A percentile compares a stretch with the other conserved stretches of the same genome.
phyloP scores from a whole-genome alignment of 306 rosid genomes.

The Inga oerstediana region DNA sequence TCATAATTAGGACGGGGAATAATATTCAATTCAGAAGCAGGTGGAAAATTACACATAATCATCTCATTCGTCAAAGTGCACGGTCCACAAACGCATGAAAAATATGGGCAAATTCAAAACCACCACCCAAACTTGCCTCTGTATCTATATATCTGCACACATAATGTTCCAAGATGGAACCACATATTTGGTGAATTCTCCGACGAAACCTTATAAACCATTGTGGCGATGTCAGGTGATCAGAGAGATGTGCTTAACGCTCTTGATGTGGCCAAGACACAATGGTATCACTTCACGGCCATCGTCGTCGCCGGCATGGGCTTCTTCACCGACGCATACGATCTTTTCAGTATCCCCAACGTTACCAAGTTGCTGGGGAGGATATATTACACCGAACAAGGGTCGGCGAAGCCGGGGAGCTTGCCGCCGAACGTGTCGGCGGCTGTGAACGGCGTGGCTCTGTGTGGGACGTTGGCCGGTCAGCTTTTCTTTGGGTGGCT shows the following conservation, averaged over 20 bases:
- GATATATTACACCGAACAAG: constrained; percentile 36
- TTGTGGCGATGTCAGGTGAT: neutral
- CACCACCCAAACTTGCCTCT: neutral
- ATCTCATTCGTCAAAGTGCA: neutral
- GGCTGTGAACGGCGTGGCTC: constrained; percentile 54
- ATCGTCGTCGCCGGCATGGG: constrained; percentile 52
- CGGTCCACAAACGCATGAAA: neutral
- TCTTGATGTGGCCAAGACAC: constrained; percentile 46
- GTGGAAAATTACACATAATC: neutral
- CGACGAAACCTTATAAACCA: neutral
- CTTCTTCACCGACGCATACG: constrained; percentile 55
- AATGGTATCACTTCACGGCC: constrained; percentile 45
- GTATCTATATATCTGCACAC: neutral
- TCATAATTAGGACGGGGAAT: no score
- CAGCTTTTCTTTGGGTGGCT: constrained; percentile 54
- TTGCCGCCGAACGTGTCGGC: constrained; percentile 47
- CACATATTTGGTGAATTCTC: neutral
- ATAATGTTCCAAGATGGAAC: no score
- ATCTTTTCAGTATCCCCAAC: constrained; percentile 50
- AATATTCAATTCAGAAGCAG: neutral
- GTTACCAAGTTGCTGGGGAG: constrained; percentile 63
- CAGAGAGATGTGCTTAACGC: constrained; percentile 20
- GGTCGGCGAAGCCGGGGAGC: constrained; percentile 41
- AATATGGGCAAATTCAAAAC: neutral
- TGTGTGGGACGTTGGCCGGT: constrained; percentile 46